These are phyloP conservation scores for Nothophaeocryptopus gaeumannii DNA, from an alignment of 2,329 filamentous ascomycete species.

Conservation along the genomic window DNA sequence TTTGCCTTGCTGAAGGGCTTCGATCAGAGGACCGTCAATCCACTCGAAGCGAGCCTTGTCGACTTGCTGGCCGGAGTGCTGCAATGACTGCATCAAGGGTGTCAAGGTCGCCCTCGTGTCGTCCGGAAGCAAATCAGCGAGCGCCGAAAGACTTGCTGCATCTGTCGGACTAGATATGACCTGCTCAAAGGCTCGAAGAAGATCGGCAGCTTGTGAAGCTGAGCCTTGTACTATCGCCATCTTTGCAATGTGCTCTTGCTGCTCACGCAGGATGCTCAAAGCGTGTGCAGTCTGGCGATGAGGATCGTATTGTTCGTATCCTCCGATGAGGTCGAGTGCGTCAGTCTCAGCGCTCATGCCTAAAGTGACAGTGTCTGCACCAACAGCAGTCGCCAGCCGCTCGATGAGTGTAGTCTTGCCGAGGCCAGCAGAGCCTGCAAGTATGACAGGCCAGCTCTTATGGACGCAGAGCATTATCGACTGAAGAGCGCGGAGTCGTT, in stretches of 20 bases:
- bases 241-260: constrained; percentile 16
- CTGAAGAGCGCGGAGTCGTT: constrained; percentile 72
- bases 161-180: neutral
- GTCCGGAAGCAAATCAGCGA: constrained; percentile 11
- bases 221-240: constrained; percentile 13
- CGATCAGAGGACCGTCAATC: constrained; percentile 89
- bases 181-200: constrained; percentile 11
- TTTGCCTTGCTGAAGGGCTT: constrained; percentile 77
- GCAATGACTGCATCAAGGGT: constrained; percentile 13
- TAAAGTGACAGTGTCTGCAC: constrained; percentile 74
- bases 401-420: constrained; percentile 82
- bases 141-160: constrained; percentile 2
- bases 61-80: constrained; percentile 40
- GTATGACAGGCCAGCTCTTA: constrained; percentile 81
- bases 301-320: constrained; percentile 91
- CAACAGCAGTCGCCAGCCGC: constrained; percentile 74
- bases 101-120: constrained; percentile 4
- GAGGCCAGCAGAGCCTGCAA: constrained; percentile 79
- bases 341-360: constrained; percentile 93
- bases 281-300: constrained; percentile 48
- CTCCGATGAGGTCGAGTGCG: constrained; percentile 94
- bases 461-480: constrained; percentile 83
- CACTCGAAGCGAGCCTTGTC: constrained; percentile 86
- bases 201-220: neutral
- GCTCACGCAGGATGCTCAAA: constrained; percentile 18